Evolutionary conservation across 176 grass and related monocot genomes (phyloP).

Genomic region (Carex myosuroides): DNA sequence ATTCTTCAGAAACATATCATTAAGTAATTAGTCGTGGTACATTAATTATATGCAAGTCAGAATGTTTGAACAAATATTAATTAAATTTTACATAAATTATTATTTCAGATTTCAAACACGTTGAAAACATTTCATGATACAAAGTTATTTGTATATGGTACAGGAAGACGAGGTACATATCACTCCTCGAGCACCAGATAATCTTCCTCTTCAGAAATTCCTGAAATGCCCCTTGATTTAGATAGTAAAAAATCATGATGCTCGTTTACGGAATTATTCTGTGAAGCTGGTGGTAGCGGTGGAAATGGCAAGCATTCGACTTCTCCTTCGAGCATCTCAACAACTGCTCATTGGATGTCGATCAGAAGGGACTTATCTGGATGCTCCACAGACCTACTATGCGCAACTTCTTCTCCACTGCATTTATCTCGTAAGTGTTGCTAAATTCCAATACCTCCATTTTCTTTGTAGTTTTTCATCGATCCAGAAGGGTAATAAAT

Average conservation of each 20-base stretch:
- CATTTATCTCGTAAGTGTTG: neutral
- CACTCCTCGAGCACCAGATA: neutral
- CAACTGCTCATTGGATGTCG: neutral
- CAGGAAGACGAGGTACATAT: neutral
- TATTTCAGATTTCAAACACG: neutral
- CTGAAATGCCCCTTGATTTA: neutral
- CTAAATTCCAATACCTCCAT: neutral
- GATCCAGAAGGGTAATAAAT: slow-evolving; percentile 49
- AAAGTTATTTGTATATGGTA: neutral
- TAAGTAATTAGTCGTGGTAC: no score
- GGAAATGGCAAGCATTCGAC: neutral
- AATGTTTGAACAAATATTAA: neutral
- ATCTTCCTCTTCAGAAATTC: neutral
- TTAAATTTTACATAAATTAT: neutral
- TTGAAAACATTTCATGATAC: neutral
- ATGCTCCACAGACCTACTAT: neutral
- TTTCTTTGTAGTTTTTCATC: slow-evolving; percentile 15
- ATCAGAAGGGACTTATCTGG: neutral
- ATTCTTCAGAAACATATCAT: neutral
- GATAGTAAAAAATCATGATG: neutral
- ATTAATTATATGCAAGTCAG: neutral
- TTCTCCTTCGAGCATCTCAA: neutral
- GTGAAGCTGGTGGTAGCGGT: neutral
- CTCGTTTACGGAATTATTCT: neutral
- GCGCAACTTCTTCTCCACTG: slow-evolving; percentile 5